phyloP scores from a whole-genome alignment of 371 early-diverging fungal genomes.

The Mortierella sp. region DNA sequence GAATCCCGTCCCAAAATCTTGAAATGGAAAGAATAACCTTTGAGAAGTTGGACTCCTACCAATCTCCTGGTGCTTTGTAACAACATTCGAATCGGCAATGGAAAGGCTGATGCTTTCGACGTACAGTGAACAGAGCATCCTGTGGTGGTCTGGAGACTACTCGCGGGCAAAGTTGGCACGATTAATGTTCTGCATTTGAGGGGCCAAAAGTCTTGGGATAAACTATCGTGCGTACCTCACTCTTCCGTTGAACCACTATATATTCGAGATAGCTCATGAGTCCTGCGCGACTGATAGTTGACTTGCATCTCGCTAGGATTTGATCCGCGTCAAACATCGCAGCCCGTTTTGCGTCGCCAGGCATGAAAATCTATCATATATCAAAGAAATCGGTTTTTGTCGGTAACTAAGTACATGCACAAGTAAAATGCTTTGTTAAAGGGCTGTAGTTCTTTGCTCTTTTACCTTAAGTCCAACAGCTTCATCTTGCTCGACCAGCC shows the following conservation, averaged over 20 bases:
- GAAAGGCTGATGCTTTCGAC: conserved; percentile 13
- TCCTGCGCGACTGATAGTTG: conserved; percentile 55
- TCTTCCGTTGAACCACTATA: conserved; percentile 61
- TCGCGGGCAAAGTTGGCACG: too few relatives aligned
- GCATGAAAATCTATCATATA: conserved; percentile 59
- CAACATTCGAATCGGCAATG: background rate
- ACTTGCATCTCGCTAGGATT: conserved; percentile 60
- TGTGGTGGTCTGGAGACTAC: conserved; percentile 27
- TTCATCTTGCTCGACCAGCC: conserved; percentile 65
- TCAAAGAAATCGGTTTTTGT: too few relatives aligned
- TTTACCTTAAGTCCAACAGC: conserved; percentile 41
- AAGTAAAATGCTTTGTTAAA: too few relatives aligned
- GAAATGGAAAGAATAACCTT: background rate
- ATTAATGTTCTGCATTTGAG: too few relatives aligned
- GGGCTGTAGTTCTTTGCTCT: too few relatives aligned
- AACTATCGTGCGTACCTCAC: conserved; percentile 60
- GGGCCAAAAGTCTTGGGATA: too few relatives aligned
- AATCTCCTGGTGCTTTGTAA: conserved; percentile 10
- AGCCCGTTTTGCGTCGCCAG: conserved; percentile 41
- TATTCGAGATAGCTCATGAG: conserved; percentile 68
- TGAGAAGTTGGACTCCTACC: conserved; percentile 1
- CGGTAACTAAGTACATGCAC: too few relatives aligned
- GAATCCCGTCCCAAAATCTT: background rate
- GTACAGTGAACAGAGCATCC: conserved; percentile 22
- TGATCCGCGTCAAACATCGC: conserved; percentile 65